Percentiles rank a stretch among this genome's conserved stretches.
phyloP scores from a whole-genome alignment of 306 rosid genomes.

The Oemleria cerasiformis region DNA sequence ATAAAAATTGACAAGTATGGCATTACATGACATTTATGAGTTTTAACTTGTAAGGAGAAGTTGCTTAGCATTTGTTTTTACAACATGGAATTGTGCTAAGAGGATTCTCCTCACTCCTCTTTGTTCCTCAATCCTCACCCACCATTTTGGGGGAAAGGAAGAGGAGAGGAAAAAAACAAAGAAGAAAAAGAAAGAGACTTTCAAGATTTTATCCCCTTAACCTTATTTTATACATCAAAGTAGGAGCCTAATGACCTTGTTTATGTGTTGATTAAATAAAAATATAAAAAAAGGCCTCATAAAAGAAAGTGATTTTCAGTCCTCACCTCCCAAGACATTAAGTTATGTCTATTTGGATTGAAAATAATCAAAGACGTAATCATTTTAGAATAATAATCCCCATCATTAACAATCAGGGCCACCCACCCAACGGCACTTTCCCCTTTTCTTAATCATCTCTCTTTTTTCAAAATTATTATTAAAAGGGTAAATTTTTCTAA shows the following conservation, averaged over 20 bases:
- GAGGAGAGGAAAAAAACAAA: not conserved
- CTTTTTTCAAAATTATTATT: constrained; percentile 9
- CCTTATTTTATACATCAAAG: constrained; percentile 36
- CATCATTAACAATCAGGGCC: constrained; percentile 55
- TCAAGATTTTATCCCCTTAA: constrained; percentile 13
- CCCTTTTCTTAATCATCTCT: constrained; percentile 11
- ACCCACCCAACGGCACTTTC: constrained; percentile 12
- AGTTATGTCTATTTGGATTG: constrained; percentile 22
- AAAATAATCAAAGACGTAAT: constrained; percentile 61
- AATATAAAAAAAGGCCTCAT: not conserved
- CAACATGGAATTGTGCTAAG: not conserved
- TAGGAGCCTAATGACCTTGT: constrained; percentile 46
- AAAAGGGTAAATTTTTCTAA: constrained; percentile 20
- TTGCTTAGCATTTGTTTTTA: constrained; percentile 11
- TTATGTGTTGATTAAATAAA: not conserved
- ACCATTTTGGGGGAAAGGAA: not conserved
- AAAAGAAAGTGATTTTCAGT: constrained; percentile 34
- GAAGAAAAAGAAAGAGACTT: not conserved
- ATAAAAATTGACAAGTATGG: too few relatives aligned
- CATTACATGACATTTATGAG: not conserved
- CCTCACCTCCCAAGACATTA: constrained; percentile 40
- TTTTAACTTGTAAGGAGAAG: not conserved
- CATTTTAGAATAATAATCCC: constrained; percentile 86
- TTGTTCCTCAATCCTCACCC: not conserved
- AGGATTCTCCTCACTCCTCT: not conserved